Base-by-base conservation (phyloP, 352 stramenopile genomes). In the Elongisporangium senticosum region DNA sequence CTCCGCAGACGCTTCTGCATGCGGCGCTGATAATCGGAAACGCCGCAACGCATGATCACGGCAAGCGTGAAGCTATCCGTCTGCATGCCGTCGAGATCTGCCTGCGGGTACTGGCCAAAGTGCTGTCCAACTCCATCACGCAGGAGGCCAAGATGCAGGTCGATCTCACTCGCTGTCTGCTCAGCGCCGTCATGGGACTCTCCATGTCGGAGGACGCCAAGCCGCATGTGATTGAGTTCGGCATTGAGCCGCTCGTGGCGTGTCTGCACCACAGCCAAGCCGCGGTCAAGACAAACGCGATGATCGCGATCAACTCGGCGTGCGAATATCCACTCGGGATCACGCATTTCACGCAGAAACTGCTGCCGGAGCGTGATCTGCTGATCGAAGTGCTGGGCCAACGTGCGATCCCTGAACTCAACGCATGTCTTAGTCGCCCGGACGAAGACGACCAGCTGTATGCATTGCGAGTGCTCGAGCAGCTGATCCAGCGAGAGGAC, bases 171-270 rank as follows among this genome's bases (percentile, higher is more conserved):
- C 77, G 77, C 11, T 77, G 74, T 15, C 53, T 89, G 7, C 65
- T 83, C 13, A 61, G 73, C 14, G 74, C 80, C 2, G 62, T 90
- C 53, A 89, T 93, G 83, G 66, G 67, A n/a, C 62, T 93, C 4
- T 86, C 80, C 2, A 89, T 79, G 0, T 72, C 68, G 5, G 80
- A 93, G 55, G 71, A 79, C 19, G 83, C 83, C 51, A 93, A 90
- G 57, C 67, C 79, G 20, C 73, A 71, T 7, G 67, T 93, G 43
- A 67, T 93, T 58, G 77, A 88, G 58, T 83, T 82, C 39, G 83
- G 77, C n/a, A 76, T 89, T 50, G 75, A 88, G 56, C 77, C 78
- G 39, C 65, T 93, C 4, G 68, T 71, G 7, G 67, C 66, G 39
- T 93, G 83, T 56, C 59, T 93, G 22, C 72, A 72, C 22, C 76